Percentiles rank a stretch among this genome's conserved stretches.
phyloP scores from a whole-genome alignment of 2,329 filamentous ascomycete genomes.

The Rhinocladiella mackenziei region DNA sequence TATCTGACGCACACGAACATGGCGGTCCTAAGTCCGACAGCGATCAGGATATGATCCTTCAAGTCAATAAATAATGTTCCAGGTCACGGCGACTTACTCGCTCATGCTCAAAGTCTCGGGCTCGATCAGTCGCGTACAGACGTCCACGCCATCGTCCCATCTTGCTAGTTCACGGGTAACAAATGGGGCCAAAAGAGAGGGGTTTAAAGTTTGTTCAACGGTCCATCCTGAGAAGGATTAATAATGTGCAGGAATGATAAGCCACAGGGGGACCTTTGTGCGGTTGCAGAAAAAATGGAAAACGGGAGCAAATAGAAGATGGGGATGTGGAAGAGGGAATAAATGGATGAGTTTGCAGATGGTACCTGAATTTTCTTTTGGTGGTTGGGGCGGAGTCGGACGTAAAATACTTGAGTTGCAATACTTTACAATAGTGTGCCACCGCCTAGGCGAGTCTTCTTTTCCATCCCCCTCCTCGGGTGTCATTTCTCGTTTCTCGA shows the following conservation, averaged over 20 bases:
- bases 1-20: constrained; percentile 43
- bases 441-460: too few species aligned
- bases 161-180: background rate
- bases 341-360: too few species aligned
- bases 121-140: constrained; percentile 43
- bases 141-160: constrained; percentile 27
- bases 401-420: too few species aligned
- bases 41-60: constrained; percentile 2
- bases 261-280: background rate
- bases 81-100: constrained; percentile 28
- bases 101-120: constrained; percentile 44
- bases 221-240: background rate
- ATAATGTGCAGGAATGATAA: background rate
- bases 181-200: constrained; percentile 19
- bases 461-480: too few species aligned
- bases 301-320: too few species aligned
- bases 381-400: too few species aligned
- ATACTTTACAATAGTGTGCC: too few species aligned
- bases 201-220: background rate
- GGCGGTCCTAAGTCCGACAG: constrained; percentile 35
- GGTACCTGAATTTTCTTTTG: too few species aligned
- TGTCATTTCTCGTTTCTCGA: too few species aligned
- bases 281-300: too few species aligned
- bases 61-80: background rate
- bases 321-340: too few species aligned